phyloP scores from a whole-genome alignment of 768 basidiomycete genomes.

The Chalciporus chontae region DNA sequence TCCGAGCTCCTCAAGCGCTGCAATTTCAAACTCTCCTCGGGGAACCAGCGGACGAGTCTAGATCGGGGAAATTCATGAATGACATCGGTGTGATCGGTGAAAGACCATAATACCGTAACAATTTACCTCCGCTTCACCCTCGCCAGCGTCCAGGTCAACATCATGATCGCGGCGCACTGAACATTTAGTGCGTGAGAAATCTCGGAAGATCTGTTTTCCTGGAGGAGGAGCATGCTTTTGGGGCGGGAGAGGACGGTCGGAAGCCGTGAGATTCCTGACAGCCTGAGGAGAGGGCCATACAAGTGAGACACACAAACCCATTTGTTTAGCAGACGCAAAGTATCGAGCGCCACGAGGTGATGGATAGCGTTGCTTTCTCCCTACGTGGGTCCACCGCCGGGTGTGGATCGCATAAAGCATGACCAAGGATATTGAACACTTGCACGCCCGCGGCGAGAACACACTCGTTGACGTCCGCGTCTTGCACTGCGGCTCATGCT shows the following conservation, averaged over 20 bases:
- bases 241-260: conserved; percentile 6
- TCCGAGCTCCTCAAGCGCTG: conserved; percentile 11
- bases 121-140: conserved; percentile 15
- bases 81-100: conserved; percentile 14
- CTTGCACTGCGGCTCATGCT: conserved; percentile 1
- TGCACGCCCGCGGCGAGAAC: conserved; percentile 1
- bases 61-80: conserved; percentile 8
- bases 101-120: conserved; percentile 14
- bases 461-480: conserved; percentile 4
- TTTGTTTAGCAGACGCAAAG: neutral
- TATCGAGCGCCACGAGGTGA: conserved; percentile 10
- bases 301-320: conserved; percentile 1
- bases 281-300: conserved; percentile 7
- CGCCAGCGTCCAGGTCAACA: conserved; percentile 14
- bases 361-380: conserved; percentile 2
- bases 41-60: conserved; percentile 20
- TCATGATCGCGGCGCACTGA: conserved; percentile 1
- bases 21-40: conserved; percentile 25
- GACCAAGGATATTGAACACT: neutral
- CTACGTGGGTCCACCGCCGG: conserved; percentile 3
- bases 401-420: conserved; percentile 1
- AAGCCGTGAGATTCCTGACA: conserved; percentile 9
- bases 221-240: conserved; percentile 3
- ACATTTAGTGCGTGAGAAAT: conserved; percentile 18
- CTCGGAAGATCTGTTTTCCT: conserved; percentile 4